Evolutionary conservation across 2,329 filamentous ascomycete genomes (phyloP), one percentile per base, ranked within the genome.

Genomic region (Dendryphion nanum): DNA sequence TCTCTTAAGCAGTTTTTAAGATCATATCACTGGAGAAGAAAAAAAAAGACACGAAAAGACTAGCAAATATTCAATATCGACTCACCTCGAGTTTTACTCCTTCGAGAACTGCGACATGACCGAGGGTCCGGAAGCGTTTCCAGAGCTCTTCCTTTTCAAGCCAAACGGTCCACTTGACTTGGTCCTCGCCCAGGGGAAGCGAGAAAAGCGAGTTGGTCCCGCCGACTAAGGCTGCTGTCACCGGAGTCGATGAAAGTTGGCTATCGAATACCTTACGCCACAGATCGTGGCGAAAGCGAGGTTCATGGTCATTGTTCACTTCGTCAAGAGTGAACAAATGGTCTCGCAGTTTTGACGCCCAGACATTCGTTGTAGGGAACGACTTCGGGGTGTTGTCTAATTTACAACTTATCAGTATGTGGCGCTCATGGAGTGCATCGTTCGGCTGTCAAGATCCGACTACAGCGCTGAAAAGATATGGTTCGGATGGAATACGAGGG

Each of bases 221-320:
- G n/a, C 63, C 53, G 6, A 59, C 56, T 17, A 71, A 50, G 3
- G 57, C 40, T 14, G 38, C 37, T 5, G 35, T 72, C n/a, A 78
- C 43, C 2, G 76, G 75, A 29, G 70, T 77, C 21, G 61, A 68
- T 37, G 75, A 68, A 5, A 76, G 61, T 53, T 85, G 79, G 8
- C 74, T 66, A 23, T 81, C 76, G 48, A 89, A 87, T 2, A 83
- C 75, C 12, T 76, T 58, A 45, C 74, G 74, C 85, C 85, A 89
- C 53, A 74, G 61, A 48, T 72, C 51, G 56, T 88, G 73, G 35
- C 84, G 76, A 65, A 87, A 88, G 12, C 85, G 78, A 18, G 78
- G 75, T 35, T 78, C 69, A 1, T 75, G 73, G 61, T 86, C 83
- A 19, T 77, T 68, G 17, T 72, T 33, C 21, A 59, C 2, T 76